These are phyloP conservation scores for Pelargonium fulgidum DNA, from an alignment of 441 rosid genomes.

Conservation along the genomic window DNA sequence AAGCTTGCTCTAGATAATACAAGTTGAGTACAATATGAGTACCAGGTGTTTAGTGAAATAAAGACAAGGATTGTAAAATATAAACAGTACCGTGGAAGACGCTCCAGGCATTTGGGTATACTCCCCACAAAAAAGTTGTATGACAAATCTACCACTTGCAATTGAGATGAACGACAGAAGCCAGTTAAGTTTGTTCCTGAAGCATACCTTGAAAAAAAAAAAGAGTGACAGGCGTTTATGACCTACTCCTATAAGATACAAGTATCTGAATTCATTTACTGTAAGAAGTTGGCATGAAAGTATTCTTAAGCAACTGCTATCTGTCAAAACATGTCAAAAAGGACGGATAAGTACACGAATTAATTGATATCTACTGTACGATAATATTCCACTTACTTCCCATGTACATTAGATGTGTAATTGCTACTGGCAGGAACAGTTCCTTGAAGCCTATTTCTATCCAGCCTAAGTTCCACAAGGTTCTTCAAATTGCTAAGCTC, in stretches of 20 bases:
- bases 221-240: constrained; percentile 1
- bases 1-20: constrained; percentile 58
- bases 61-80: constrained; percentile 10
- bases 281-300: not conserved
- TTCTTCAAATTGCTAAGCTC: constrained; percentile 66
- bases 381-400: constrained; percentile 43
- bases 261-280: not conserved
- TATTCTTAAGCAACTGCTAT: not conserved
- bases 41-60: constrained; percentile 16
- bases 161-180: constrained; percentile 60
- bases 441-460: constrained; percentile 81
- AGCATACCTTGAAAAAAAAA: constrained; percentile 47
- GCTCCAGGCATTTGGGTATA: constrained; percentile 70
- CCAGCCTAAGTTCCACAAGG: constrained; percentile 68
- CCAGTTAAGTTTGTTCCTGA: constrained; percentile 47
- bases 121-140: constrained; percentile 73
- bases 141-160: constrained; percentile 74
- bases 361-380: not conserved
- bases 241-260: not conserved
- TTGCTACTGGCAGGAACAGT: constrained; percentile 48
- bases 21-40: constrained; percentile 12
- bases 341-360: constrained; percentile 7
- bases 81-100: constrained; percentile 57
- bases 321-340: not conserved
- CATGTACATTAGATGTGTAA: constrained; percentile 33